A percentile compares a stretch with the other conserved stretches of the same genome.
These are phyloP conservation scores for Volvox carteri DNA, from an alignment of 163 green algal genomes.

Conservation along the genomic window DNA sequence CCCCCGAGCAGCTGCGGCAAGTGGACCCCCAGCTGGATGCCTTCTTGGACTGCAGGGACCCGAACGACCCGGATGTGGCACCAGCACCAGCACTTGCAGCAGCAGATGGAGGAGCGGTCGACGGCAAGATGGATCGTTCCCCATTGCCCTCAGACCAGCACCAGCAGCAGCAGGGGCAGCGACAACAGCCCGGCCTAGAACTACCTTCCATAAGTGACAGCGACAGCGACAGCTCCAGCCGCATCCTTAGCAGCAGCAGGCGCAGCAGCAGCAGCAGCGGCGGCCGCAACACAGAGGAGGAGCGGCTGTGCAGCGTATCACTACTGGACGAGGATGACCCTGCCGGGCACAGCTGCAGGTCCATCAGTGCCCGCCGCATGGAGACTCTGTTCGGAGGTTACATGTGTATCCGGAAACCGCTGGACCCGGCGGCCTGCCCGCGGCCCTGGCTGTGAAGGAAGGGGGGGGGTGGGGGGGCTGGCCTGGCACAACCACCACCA, in stretches of 20 bases:
- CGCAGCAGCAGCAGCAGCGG: neutral
- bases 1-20: conserved; percentile 9
- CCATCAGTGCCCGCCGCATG: neutral
- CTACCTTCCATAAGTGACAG: too few species aligned
- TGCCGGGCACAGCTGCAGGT: neutral
- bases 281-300: neutral
- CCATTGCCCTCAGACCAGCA: too few species aligned
- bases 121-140: too few species aligned
- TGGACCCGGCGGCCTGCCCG: neutral
- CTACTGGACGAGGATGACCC: conserved; percentile 4
- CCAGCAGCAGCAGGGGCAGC: too few species aligned
- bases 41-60: conserved; percentile 39
- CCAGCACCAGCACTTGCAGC: neutral
- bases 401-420: neutral
- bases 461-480: neutral
- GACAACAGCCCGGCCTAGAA: too few species aligned
- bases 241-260: neutral
- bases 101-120: too few species aligned
- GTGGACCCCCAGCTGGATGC: conserved; percentile 14
- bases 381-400: neutral
- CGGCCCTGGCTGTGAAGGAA: conserved; percentile 18
- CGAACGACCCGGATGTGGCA: neutral
- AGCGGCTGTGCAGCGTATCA: conserved; percentile 36
- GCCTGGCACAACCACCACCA: too few species aligned
- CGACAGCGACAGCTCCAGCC: neutral